phyloP scores from a whole-genome alignment of 306 rosid genomes.

The Pueraria montana region DNA sequence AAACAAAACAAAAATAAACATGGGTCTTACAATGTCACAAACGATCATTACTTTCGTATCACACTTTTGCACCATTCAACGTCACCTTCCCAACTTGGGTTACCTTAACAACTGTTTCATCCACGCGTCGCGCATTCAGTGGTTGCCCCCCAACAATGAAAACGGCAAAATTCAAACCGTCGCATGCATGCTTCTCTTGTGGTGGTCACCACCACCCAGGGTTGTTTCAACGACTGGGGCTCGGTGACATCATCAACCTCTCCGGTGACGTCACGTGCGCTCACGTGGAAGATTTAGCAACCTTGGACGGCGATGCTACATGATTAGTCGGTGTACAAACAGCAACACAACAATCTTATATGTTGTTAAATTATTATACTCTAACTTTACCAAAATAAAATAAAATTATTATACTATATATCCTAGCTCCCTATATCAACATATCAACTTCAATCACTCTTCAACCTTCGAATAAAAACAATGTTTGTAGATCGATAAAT shows the following conservation, averaged over 20 bases:
- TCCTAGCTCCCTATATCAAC: not conserved
- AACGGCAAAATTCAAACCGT: slow-evolving; percentile 21
- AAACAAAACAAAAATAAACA: not conserved
- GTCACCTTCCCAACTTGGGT: not conserved
- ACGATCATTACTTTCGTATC: slow-evolving; percentile 17
- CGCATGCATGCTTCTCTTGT: too few relatives aligned
- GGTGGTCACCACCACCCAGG: slow-evolving; percentile 41
- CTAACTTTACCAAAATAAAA: too few relatives aligned
- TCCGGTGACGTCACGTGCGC: not conserved
- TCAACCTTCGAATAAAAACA: slow-evolving; percentile 37
- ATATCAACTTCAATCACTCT: slow-evolving; percentile 51
- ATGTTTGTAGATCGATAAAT: not conserved
- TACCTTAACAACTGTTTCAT: not conserved
- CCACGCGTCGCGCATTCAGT: slow-evolving; percentile 37
- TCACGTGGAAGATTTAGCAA: slow-evolving; percentile 46
- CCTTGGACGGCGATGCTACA: slow-evolving; percentile 50
- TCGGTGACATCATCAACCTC: not conserved
- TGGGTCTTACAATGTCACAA: not conserved
- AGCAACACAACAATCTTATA: slow-evolving; percentile 16
- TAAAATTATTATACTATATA: too few relatives aligned
- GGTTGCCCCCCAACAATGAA: not conserved
- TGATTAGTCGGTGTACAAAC: slow-evolving; percentile 47
- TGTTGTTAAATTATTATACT: not conserved
- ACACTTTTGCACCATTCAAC: slow-evolving; percentile 15
- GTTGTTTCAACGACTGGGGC: slow-evolving; percentile 13